These are phyloP conservation scores for Kazachstania taianensis DNA, from an alignment of 805 yeast genomes.

Conservation along the genomic window DNA sequence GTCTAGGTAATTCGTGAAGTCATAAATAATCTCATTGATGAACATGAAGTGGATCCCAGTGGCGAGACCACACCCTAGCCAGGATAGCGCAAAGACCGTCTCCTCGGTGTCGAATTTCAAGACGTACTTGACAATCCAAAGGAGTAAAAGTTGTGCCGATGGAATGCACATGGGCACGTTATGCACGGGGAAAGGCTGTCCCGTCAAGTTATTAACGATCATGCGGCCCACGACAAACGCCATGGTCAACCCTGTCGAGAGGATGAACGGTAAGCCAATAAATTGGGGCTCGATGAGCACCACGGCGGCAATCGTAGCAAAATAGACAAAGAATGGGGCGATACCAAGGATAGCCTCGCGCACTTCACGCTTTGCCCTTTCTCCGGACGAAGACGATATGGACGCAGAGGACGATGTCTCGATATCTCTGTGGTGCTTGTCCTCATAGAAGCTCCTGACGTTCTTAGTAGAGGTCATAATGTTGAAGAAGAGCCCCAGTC, in stretches of 20 bases:
- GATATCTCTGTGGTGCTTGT: constrained; percentile 20
- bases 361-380: constrained; percentile 11
- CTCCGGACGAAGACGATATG: no score
- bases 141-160: constrained; percentile 33
- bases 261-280: constrained; percentile 46
- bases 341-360: constrained; percentile 43
- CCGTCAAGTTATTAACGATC: constrained; percentile 76
- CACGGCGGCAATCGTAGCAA: constrained; percentile 39
- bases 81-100: constrained; percentile 43
- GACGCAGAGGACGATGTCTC: no score
- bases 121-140: constrained; percentile 22
- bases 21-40: constrained; percentile 69
- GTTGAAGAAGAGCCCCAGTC: no score
- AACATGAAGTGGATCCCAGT: constrained; percentile 63
- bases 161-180: constrained; percentile 70
- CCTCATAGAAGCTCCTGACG: constrained; percentile 40
- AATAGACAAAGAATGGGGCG: constrained; percentile 59
- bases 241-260: constrained; percentile 63
- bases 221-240: constrained; percentile 88
- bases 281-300: constrained; percentile 41
- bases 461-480: constrained; percentile 58
- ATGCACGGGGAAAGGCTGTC: constrained; percentile 63
- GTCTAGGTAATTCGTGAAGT: constrained; percentile 74
- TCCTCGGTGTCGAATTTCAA: constrained; percentile 30
- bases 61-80: constrained; percentile 60